phyloP scores from a whole-genome alignment of 2,329 filamentous ascomycete genomes.

The Pseudocercospora eumusae region DNA sequence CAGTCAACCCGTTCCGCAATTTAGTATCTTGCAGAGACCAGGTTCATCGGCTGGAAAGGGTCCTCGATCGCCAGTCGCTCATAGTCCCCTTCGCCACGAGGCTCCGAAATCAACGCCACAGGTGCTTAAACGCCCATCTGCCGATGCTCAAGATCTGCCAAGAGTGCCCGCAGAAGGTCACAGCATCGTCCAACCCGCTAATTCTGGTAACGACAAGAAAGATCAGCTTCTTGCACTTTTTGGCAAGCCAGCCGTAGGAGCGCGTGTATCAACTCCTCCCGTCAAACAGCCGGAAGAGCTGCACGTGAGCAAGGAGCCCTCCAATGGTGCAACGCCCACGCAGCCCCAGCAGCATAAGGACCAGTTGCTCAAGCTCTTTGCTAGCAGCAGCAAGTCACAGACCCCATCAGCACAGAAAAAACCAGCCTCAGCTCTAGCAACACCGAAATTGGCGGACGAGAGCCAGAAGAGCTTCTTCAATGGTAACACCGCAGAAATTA shows the following conservation, averaged over 20 bases:
- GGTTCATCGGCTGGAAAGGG: constrained; percentile 26
- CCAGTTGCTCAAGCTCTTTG: constrained; percentile 16
- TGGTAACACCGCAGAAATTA: constrained; percentile 14
- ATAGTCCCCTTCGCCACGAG: constrained; percentile 32
- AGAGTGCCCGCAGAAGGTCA: neutral
- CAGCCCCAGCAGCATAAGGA: constrained; percentile 15
- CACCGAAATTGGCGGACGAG: neutral
- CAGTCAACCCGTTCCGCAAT: constrained; percentile 27
- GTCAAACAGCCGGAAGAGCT: no score
- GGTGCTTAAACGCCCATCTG: constrained; percentile 35
- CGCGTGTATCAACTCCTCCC: neutral
- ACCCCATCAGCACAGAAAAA: neutral
- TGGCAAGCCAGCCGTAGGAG: constrained; percentile 21
- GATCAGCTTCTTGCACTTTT: constrained; percentile 37
- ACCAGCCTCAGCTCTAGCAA: neutral
- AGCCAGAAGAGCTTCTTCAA: constrained; percentile 15
- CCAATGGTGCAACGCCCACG: neutral
- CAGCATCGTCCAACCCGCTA: constrained; percentile 10
- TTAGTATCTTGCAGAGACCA: constrained; percentile 37
- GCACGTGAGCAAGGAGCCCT: neutral
- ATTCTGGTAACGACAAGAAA: constrained; percentile 29
- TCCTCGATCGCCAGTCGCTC: constrained; percentile 24
- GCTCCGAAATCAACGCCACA: constrained; percentile 31
- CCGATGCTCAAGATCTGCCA: constrained; percentile 3
- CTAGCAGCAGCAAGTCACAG: neutral